A percentile compares a stretch with the other conserved stretches of the same genome.
Conservation (phyloP, 2,329 filamentous ascomycete species). For the Fusarium poae region DNA sequence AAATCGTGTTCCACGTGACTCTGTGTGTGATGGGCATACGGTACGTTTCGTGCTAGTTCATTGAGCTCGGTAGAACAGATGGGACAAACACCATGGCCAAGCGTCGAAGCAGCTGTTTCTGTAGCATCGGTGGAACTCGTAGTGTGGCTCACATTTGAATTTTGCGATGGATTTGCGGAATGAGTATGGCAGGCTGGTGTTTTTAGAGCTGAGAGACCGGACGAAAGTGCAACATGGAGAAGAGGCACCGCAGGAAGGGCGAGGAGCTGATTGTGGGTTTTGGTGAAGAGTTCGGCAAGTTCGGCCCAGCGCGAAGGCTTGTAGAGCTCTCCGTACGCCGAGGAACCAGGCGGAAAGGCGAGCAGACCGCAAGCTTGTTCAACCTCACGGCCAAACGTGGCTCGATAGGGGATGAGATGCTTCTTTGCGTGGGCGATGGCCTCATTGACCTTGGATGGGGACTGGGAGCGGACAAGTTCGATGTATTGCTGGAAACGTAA, state of each 20-base stretch:
- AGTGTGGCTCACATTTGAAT: constrained; percentile 34
- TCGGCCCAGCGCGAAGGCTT: constrained; percentile 77
- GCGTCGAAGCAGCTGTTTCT: constrained; percentile 53
- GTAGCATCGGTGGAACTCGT: constrained; percentile 65
- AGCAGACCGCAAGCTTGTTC: constrained; percentile 82
- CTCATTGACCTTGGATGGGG: constrained; percentile 75
- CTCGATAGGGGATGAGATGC: constrained; percentile 78
- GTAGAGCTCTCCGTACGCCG: constrained; percentile 72
- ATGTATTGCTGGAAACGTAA: constrained; percentile 95
- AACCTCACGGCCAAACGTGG: constrained; percentile 77
- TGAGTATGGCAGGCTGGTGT: constrained; percentile 85
- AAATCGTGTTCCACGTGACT: constrained; percentile 91
- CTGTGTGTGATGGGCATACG: constrained; percentile 95
- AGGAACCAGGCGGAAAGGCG: constrained; percentile 71
- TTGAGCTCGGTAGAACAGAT: constrained; percentile 98
- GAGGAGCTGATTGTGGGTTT: constrained; percentile 88
- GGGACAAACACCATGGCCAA: constrained; percentile 85
- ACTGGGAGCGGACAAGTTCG: constrained; percentile 81
- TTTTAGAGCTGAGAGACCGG: constrained; percentile 93
- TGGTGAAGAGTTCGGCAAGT: constrained; percentile 83
- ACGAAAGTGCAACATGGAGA: constrained; percentile 89
- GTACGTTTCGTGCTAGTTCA: constrained; percentile 86
- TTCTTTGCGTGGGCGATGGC: constrained; percentile 87
- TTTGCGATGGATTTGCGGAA: constrained; percentile 14
- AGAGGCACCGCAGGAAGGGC: constrained; percentile 85